Evolutionary conservation across 208 protist species (phyloP).

Genomic region (Tritrichomonas musculus): DNA sequence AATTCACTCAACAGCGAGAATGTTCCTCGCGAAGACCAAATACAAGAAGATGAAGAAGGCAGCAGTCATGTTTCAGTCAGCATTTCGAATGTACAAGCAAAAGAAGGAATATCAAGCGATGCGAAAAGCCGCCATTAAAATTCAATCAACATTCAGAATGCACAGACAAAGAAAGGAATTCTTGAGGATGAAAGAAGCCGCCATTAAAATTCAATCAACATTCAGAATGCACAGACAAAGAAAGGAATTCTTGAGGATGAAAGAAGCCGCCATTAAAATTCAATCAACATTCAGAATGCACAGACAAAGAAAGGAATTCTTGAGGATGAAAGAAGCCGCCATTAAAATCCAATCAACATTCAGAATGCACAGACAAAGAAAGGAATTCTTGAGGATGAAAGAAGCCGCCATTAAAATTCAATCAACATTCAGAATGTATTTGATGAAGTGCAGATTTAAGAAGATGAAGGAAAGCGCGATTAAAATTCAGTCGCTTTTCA

Average conservation of each 20-base stretch:
- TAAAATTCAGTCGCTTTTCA: background rate
- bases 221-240: background rate
- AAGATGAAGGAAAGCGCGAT: background rate
- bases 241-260: background rate
- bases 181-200: background rate
- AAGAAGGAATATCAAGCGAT: background rate
- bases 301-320: background rate
- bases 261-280: background rate
- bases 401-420: background rate
- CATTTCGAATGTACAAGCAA: background rate
- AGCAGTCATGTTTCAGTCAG: background rate
- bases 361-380: background rate
- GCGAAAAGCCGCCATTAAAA: background rate
- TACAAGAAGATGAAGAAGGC: background rate
- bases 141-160: background rate
- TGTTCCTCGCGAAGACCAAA: background rate
- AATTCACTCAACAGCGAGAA: background rate
- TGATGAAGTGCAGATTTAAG: background rate
- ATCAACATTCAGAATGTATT: background rate
- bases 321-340: background rate
- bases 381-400: background rate
- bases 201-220: background rate
- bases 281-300: background rate
- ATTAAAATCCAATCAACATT: background rate
- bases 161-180: background rate